Base-by-base conservation (phyloP, 352 stramenopile species). In the Phytophthora nicotianae region DNA sequence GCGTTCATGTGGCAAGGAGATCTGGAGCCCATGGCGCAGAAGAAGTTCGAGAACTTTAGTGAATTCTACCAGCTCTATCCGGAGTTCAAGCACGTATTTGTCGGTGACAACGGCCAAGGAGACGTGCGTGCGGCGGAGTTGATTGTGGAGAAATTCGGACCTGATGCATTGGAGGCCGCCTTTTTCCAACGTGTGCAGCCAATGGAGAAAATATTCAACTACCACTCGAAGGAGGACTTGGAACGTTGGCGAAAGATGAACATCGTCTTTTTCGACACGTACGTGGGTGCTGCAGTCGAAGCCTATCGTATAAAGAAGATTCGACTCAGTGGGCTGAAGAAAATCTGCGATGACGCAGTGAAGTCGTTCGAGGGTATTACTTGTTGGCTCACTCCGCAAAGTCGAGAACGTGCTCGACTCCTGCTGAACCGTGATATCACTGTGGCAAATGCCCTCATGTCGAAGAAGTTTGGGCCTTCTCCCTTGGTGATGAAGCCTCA, bases 41-140 rank as follows among this genome's bases (percentile, higher is more conserved):
- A 99, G 70, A 99, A 99, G 69, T 98, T 98, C 76, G 89, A 97
- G 10, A 94, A 93, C 58, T 93, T 92, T 48, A 66, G 80, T 49
- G 86, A 98, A 70, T 99, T 98, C 66, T 97, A 98, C 23, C 90
- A 94, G 51, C 88, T 99, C 24, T 99, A 99, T 68, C 97, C 97
- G 1, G 97, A 99, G 76, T 99, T 98, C 68, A 96, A 89, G 48
- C 95, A 98, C 71, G 90, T 99, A 9, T 99, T 99, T 69, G 88
- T 99, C 32, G 97, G 97, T 4, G 97, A 99, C 75, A 99, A 99
- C 57, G 97, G 90, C 5, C 93, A 98, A 75, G 91, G 86, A 16
- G 93, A 98, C 43, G 83, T 98, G 3, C 84, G 89, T 14, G 89
- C 93, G 4, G 91, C 91, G 0, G 89, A 98, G 63, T 64, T 98